Evolutionary conservation across 352 stramenopile genomes (phyloP).

Genomic region (Discostella stelligera): DNA sequence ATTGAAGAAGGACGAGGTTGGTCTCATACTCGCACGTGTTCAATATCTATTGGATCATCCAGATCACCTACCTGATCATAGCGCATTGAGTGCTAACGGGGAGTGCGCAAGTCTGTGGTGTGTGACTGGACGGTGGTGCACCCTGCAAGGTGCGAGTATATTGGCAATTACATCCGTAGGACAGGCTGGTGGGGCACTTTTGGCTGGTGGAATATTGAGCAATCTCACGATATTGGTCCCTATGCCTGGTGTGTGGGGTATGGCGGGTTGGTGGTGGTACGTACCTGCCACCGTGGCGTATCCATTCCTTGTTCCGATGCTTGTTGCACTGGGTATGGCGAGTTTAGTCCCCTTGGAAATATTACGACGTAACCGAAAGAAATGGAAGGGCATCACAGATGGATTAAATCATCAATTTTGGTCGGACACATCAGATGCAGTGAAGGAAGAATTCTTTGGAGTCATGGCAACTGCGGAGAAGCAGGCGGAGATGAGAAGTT

Average conservation of each 20-base stretch:
- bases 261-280: conserved; percentile 59
- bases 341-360: conserved; percentile 53
- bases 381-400: conserved; percentile 48
- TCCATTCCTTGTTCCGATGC: conserved; percentile 51
- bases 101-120: conserved; percentile 60
- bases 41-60: conserved; percentile 52
- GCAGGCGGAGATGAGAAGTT: conserved; percentile 50
- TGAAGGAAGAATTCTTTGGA: conserved; percentile 49
- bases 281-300: conserved; percentile 58
- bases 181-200: conserved; percentile 47
- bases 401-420: conserved; percentile 56
- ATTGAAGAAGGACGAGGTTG: conserved; percentile 41
- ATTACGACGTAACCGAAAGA: conserved; percentile 51
- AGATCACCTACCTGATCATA: conserved; percentile 47
- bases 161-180: conserved; percentile 50
- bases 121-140: conserved; percentile 47
- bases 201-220: conserved; percentile 47
- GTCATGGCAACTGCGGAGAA: conserved; percentile 40
- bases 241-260: conserved; percentile 57
- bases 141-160: conserved; percentile 54
- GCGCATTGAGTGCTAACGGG: conserved; percentile 45
- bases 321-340: conserved; percentile 51
- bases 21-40: conserved; percentile 49
- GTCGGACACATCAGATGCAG: conserved; percentile 29
- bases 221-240: conserved; percentile 49